Base-by-base conservation (phyloP, 306 rosid species). In the Abrus pulchellus region DNA sequence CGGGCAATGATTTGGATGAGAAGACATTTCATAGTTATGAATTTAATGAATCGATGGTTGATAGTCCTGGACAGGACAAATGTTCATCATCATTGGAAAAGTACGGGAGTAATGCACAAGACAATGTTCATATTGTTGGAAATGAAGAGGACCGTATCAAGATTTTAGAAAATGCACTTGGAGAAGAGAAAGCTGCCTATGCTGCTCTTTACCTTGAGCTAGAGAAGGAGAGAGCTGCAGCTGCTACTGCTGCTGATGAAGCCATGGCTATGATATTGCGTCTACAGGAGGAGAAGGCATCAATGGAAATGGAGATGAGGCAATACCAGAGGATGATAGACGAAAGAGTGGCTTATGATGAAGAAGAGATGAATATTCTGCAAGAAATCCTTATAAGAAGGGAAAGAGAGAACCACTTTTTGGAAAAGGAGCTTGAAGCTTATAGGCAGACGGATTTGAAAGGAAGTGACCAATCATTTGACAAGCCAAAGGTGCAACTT, bases 201-300 rank as follows among this genome's bases (percentile, higher is more conserved):
- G 87, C 89, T 61, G 76, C 89, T 83, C 97, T 96, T 53, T 89
- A 72, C 88, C 62, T 89, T 54, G 99, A 96, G 88, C 92, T 96
- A 74, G 99, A 96, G 86, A 86, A 96, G 88, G 99, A 93, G 92
- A 88, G 97, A 87, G 92, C 97, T 74, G 94, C 99, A 14, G 89
- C 98, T 79, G 97, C 97, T 75, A 86, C 82, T 72, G 97, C 99
- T 47, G 97, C 98, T 2, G 98, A 96, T 56, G 98, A 96, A 88
- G 91, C 98, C n/a, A 89, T 96, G 94, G 94, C 98, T 36, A 93
- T 90, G 99, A 92, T 96, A 81, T 84, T 71, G 1, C 97, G 98
- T 54, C 86, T 96, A 82, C 97, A 96, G 74, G 91, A 87, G 64
- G 92, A 92, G 65, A 96, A 92, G 85, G 93, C 98, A 2, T 82